Evolutionary conservation across 257 asterid species (phyloP).

Genomic region (Solanum etuberosum): DNA sequence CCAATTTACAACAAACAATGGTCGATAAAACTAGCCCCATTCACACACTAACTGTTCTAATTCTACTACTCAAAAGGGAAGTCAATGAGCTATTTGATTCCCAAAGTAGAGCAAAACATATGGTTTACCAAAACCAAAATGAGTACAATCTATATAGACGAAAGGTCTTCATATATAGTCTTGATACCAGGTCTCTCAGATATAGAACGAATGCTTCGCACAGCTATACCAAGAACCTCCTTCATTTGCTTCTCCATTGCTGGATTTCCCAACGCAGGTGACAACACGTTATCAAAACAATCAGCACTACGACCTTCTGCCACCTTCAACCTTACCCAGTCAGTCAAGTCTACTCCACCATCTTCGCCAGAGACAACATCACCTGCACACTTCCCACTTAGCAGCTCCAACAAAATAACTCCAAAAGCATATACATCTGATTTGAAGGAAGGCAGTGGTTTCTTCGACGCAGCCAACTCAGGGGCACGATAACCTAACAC

Average conservation of each 20-base stretch:
- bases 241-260: slow-evolving; percentile 77
- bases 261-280: slow-evolving; percentile 46
- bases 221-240: slow-evolving; percentile 82
- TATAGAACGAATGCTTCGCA: slow-evolving; percentile 69
- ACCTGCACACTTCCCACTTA: slow-evolving; percentile 91
- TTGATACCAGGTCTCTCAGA: slow-evolving; percentile 95
- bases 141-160: slow-evolving; percentile 50
- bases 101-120: slow-evolving; percentile 21
- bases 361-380: slow-evolving; percentile 90
- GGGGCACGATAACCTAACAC: slow-evolving; percentile 96
- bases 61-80: slow-evolving; percentile 47
- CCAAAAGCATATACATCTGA: slow-evolving; percentile 94
- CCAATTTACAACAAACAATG: slow-evolving; percentile 32
- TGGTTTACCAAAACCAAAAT: neutral
- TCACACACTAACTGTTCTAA: slow-evolving; percentile 24
- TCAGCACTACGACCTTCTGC: slow-evolving; percentile 74
- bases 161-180: slow-evolving; percentile 86
- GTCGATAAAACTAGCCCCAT: slow-evolving; percentile 16
- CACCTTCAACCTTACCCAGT: slow-evolving; percentile 90
- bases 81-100: slow-evolving; percentile 80
- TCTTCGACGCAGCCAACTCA: slow-evolving; percentile 71
- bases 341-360: slow-evolving; percentile 87
- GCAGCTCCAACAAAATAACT: slow-evolving; percentile 69
- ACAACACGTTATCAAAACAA: slow-evolving; percentile 59
- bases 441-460: slow-evolving; percentile 86